phyloP scores from a whole-genome alignment of 306 rosid genomes.

The Oemleria cerasiformis region DNA sequence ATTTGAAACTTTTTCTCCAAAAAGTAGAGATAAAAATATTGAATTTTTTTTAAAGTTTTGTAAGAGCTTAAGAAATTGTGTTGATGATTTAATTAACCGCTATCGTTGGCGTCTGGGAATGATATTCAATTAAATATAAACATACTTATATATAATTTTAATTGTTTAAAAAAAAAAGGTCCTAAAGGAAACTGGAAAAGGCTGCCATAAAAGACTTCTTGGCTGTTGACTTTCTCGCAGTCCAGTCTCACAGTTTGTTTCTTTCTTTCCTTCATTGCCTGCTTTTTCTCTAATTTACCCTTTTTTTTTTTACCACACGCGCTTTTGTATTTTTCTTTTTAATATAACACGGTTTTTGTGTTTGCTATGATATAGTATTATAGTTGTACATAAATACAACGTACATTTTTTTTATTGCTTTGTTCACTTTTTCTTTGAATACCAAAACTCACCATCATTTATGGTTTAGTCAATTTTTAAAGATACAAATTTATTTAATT shows the following conservation, averaged over 20 bases:
- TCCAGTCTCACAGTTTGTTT: neutral
- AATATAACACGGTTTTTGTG: neutral
- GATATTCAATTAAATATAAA: neutral
- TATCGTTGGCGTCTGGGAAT: constrained; percentile 15
- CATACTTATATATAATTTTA: no score
- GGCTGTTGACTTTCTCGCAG: constrained; percentile 43
- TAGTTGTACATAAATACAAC: neutral
- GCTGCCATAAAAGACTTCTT: constrained; percentile 39
- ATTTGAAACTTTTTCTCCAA: constrained; percentile 13
- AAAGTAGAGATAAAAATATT: neutral
- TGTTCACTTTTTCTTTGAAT: no score
- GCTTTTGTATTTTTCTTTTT: neutral
- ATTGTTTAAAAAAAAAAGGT: neutral
- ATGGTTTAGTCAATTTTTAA: no score
- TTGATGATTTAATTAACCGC: constrained; percentile 44
- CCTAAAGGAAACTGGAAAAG: neutral
- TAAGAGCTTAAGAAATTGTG: constrained; percentile 15
- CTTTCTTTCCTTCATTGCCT: neutral
- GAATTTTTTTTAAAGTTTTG: constrained; percentile 8
- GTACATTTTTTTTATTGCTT: no score
- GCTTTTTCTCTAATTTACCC: neutral
- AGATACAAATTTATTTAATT: no score
- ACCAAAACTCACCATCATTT: no score
- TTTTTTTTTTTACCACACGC: neutral
- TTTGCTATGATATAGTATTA: neutral